These are phyloP conservation scores for Lasiodiplodia gonubiensis DNA, from an alignment of 2,329 filamentous ascomycete species.

Conservation along the genomic window DNA sequence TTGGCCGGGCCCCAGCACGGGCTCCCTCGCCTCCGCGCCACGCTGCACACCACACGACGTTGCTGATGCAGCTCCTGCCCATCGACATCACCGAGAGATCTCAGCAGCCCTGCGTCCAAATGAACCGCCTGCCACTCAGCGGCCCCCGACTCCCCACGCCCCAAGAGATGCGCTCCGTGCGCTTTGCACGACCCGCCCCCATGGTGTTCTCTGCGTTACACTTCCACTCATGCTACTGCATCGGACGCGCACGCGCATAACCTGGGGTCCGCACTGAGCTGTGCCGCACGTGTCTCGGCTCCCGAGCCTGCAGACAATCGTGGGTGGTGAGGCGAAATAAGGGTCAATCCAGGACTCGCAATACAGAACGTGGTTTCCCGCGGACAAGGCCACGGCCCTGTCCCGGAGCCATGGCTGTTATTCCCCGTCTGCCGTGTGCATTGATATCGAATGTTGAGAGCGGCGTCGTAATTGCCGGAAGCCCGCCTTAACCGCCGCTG, in stretches of 20 bases:
- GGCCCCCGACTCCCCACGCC: not conserved
- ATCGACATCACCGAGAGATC: not conserved
- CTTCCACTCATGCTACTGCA: not conserved
- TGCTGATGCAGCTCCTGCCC: constrained; percentile 3
- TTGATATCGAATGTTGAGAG: not conserved
- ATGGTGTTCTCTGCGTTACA: not conserved
- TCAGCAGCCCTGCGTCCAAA: not conserved
- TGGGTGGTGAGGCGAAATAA: not conserved
- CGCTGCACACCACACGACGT: constrained; percentile 10
- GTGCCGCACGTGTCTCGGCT: not conserved
- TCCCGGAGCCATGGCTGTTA: not conserved
- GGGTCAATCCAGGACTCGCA: not conserved
- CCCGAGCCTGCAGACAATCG: no score
- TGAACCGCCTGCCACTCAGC: constrained; percentile 4
- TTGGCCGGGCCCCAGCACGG: not conserved
- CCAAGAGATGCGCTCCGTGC: not conserved
- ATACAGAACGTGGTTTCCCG: not conserved
- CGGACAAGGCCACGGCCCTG: not conserved
- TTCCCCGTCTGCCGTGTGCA: not conserved
- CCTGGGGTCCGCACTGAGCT: not conserved
- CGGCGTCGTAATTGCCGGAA: constrained; percentile 10
- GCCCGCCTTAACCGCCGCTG: not conserved
- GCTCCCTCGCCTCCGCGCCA: constrained; percentile 15
- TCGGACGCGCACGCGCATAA: not conserved
- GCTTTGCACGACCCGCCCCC: not conserved